Percentiles rank a stretch among this genome's conserved stretches.
Conservation (phyloP, 768 basidiomycete genomes). For the Chiua virens region DNA sequence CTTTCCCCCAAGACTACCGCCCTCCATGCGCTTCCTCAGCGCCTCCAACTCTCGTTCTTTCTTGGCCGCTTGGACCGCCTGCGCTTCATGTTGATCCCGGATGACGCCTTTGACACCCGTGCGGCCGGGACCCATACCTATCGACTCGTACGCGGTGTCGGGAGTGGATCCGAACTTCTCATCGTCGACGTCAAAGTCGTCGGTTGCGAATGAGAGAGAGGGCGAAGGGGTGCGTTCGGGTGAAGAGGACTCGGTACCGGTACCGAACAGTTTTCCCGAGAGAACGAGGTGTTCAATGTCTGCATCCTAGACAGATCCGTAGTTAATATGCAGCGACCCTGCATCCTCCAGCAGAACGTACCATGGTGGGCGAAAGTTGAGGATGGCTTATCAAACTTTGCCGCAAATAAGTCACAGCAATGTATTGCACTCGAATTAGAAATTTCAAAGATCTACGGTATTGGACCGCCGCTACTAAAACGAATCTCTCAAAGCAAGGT, state of each 20-base stretch:
- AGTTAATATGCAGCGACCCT: background rate
- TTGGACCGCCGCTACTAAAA: no score
- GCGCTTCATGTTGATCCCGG: conserved; percentile 74
- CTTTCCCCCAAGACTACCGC: conserved; percentile 61
- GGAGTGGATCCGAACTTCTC: conserved; percentile 47
- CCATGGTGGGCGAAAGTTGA: conserved; percentile 12
- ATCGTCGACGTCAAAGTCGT: conserved; percentile 42
- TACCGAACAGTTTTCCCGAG: conserved; percentile 74
- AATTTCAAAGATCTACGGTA: no score
- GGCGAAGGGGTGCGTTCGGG: conserved; percentile 65
- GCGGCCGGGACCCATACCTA: conserved; percentile 83
- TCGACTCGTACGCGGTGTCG: conserved; percentile 45
- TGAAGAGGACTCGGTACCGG: conserved; percentile 53
- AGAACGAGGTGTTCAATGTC: conserved; percentile 73
- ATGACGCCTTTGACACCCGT: conserved; percentile 91
- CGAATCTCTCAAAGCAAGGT: conserved; percentile 49
- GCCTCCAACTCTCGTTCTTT: conserved; percentile 52
- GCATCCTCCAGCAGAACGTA: background rate
- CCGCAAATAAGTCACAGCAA: background rate
- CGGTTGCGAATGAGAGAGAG: conserved; percentile 26
- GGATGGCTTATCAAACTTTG: conserved; percentile 9
- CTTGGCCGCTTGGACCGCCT: conserved; percentile 50
- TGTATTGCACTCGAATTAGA: no score
- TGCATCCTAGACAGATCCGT: conserved; percentile 27
- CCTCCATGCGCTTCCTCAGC: conserved; percentile 60